Base-by-base conservation (phyloP, 2,329 filamentous ascomycete genomes). In the Colletotrichum chrysophilum region DNA sequence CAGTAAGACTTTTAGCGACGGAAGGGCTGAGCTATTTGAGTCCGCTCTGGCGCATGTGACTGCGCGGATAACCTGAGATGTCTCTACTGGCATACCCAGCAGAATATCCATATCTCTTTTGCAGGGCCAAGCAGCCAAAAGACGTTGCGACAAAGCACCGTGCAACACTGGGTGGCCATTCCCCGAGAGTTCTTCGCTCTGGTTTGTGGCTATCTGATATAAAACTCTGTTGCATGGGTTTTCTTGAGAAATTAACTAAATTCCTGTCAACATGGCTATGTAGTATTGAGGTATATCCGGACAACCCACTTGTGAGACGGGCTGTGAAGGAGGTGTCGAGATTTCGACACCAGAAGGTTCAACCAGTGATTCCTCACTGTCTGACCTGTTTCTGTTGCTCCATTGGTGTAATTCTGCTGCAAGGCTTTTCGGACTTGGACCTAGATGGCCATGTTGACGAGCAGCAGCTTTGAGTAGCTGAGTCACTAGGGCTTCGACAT, bases 401-500 rank as follows among this genome's bases (percentile, higher is more conserved):
- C 58, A 61, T 61, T n/a, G 58, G 18, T 8, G 28, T 5, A 4
- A 3, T 34, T 61, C 26, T n/a, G 18, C 28, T 21, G 43, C 43
- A 1, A 52, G 43, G n/a, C n/a, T 52, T 21, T 21, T 1, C 43
- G 43, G n/a, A 21, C 3, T 52, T 52, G n/a, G 16, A 6, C 28
- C 34, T 16, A 38, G 8, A 30, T 6, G 4, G 16, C 24, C 18
- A 10, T 60, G 6, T 18, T 60, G 52, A 7, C 48, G 66, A n/a
- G 52, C 21, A n/a, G 52, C 28, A 24, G 65, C 58, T n/a, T 56
- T 71, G 12, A 74, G 75, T 12, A 86, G 62, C 36, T 83, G 78
- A 4, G 81, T 81, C 4, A 86, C 79, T 7, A 86, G 66, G 0
- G 80, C 80, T 62, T 87, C 86, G 26, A 87, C 80, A 7, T 84